phyloP scores from a whole-genome alignment of 164 flowering plant genomes.

The Chimonanthus salicifolius region DNA sequence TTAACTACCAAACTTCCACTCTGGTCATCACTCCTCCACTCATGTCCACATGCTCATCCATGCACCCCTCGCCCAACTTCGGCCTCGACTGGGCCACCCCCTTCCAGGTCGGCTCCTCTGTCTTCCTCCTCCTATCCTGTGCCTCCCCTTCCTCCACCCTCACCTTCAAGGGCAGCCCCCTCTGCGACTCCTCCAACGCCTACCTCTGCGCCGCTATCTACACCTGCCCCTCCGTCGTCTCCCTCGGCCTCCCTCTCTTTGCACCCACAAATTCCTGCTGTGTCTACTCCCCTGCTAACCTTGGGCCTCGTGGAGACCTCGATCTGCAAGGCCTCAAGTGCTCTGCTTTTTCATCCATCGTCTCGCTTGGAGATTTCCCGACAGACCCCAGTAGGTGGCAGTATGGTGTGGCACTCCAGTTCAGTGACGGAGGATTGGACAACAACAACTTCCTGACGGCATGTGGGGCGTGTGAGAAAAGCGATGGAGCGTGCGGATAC shows the following conservation, averaged over 20 bases:
- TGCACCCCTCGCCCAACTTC: conserved; percentile 38
- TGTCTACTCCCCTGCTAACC: conserved; percentile 42
- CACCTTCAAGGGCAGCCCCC: conserved; percentile 22
- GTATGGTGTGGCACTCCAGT: conserved; percentile 38
- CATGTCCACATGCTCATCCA: conserved; percentile 50
- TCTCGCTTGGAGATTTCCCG: conserved; percentile 33
- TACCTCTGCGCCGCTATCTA: conserved; percentile 39
- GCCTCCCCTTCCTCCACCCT: conserved; percentile 30
- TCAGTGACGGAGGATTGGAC: conserved; percentile 21
- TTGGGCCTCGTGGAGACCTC: conserved; percentile 35
- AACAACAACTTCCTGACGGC: conserved; percentile 13
- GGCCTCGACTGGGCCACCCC: conserved; percentile 56
- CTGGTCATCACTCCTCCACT: conserved; percentile 35
- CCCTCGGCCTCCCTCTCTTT: conserved; percentile 35
- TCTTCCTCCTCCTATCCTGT: conserved; percentile 42
- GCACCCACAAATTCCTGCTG: conserved; percentile 41
- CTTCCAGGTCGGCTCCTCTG: conserved; percentile 40
- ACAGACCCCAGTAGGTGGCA: conserved; percentile 40
- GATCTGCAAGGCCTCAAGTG: conserved; percentile 24
- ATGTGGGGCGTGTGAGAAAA: conserved; percentile 32
- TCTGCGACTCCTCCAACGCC: conserved; percentile 34
- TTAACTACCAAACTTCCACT: conserved; percentile 36
- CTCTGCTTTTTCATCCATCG: conserved; percentile 26
- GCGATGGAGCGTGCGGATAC: conserved; percentile 48
- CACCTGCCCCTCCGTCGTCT: conserved; percentile 35